These are phyloP conservation scores for Microbotryomycetes sp. DNA, from an alignment of 1,284 basidiomycete genomes.

Conservation along the genomic window DNA sequence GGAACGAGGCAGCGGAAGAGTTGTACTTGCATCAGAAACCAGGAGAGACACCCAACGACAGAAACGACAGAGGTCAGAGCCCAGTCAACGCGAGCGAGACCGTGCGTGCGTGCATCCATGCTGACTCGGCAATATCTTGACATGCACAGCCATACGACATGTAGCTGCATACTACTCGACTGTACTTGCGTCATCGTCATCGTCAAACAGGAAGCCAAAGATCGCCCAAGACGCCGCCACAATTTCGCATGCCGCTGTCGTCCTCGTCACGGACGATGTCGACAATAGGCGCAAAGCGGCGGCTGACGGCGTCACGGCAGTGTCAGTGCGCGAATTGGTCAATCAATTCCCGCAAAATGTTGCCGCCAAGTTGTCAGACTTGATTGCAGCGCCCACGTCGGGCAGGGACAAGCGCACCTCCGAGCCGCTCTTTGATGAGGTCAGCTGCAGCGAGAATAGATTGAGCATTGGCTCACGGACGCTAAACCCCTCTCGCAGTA, in stretches of 20 bases:
- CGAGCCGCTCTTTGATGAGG: slow-evolving; percentile 68
- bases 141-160: slow-evolving; percentile 63
- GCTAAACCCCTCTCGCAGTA: slow-evolving; percentile 52
- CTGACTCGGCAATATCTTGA: neutral
- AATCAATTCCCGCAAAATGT: slow-evolving; percentile 55
- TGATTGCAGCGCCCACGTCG: slow-evolving; percentile 59
- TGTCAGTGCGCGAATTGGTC: slow-evolving; percentile 68
- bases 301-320: slow-evolving; percentile 56
- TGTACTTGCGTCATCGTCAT: slow-evolving; percentile 56
- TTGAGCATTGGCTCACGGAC: neutral
- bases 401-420: slow-evolving; percentile 43
- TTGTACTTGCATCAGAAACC: slow-evolving; percentile 59
- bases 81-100: neutral
- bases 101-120: neutral
- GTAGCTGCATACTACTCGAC: slow-evolving; percentile 75
- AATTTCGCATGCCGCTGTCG: slow-evolving; percentile 49
- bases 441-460: slow-evolving; percentile 40
- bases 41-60: slow-evolving; percentile 77
- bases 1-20: slow-evolving; percentile 44
- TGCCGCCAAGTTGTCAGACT: slow-evolving; percentile 61
- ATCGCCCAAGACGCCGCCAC: neutral
- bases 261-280: slow-evolving; percentile 83
- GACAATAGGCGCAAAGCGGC: slow-evolving; percentile 73
- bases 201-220: slow-evolving; percentile 40
- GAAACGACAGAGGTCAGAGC: slow-evolving; percentile 74